Conservation (phyloP, 1,284 basidiomycete species). For the Vanrija sp. region DNA sequence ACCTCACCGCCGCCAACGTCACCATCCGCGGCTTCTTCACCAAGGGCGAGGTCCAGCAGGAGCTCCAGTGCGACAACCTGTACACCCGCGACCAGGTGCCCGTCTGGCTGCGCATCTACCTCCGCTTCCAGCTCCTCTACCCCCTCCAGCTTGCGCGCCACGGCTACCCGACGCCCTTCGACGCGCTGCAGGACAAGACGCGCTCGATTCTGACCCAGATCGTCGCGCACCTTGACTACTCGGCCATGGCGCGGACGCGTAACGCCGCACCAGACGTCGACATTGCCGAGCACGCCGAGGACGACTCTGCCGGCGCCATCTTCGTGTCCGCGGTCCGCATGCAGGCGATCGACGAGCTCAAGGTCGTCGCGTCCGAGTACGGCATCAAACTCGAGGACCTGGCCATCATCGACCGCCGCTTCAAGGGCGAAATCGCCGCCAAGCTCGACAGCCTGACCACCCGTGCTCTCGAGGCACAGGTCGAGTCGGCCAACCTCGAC, state of each 20-base stretch:
- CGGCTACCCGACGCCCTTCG: slow-evolving; percentile 15
- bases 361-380: slow-evolving; percentile 13
- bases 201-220: slow-evolving; percentile 17
- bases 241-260: slow-evolving; percentile 12
- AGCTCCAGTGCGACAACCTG: slow-evolving; percentile 13
- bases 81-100: slow-evolving; percentile 18
- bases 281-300: neutral
- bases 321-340: slow-evolving; percentile 14
- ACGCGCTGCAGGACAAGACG: slow-evolving; percentile 20
- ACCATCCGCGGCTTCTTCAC: slow-evolving; percentile 12
- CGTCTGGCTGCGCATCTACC: slow-evolving; percentile 17
- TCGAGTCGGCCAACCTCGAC: slow-evolving; percentile 14
- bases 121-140: slow-evolving; percentile 12
- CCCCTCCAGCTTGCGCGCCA: slow-evolving; percentile 12
- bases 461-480: slow-evolving; percentile 16
- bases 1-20: slow-evolving; percentile 8
- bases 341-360: slow-evolving; percentile 17
- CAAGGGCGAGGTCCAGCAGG: slow-evolving; percentile 15
- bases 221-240: slow-evolving; percentile 13
- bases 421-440: slow-evolving; percentile 14
- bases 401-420: slow-evolving; percentile 15
- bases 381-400: slow-evolving; percentile 17
- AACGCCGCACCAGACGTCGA: slow-evolving; percentile 11
- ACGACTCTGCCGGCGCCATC: slow-evolving; percentile 10
- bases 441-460: slow-evolving; percentile 14